A percentile compares a stretch with the other conserved stretches of the same genome.
phyloP scores from a whole-genome alignment of 2,329 filamentous ascomycete species.

The Aspergillus carbonarius region DNA sequence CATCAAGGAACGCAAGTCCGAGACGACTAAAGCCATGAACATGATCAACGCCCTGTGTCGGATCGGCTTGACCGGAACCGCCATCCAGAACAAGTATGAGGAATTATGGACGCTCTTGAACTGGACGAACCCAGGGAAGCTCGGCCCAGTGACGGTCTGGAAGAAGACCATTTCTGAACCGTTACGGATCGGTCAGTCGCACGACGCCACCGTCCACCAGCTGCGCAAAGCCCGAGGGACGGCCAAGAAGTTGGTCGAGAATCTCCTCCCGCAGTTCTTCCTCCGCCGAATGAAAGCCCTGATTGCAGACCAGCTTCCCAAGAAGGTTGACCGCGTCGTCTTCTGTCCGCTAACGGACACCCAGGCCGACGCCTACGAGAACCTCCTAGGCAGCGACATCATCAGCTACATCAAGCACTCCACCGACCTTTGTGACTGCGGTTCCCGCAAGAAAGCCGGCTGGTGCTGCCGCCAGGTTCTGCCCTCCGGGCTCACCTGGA shows the following conservation, averaged over 20 bases:
- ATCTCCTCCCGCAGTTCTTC: slow-evolving; percentile 86
- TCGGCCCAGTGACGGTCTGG: slow-evolving; percentile 72
- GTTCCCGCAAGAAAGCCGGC: slow-evolving; percentile 68
- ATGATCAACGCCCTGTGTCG: slow-evolving; percentile 87
- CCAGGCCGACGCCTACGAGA: slow-evolving; percentile 80
- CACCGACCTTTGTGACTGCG: slow-evolving; percentile 68
- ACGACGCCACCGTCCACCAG: slow-evolving; percentile 82
- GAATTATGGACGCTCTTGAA: slow-evolving; percentile 95
- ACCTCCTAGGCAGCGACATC: slow-evolving; percentile 71
- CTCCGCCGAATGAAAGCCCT: slow-evolving; percentile 88
- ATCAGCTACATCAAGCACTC: slow-evolving; percentile 68
- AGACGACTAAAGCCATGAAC: slow-evolving; percentile 82
- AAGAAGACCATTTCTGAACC: slow-evolving; percentile 73
- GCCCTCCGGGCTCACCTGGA: slow-evolving; percentile 66
- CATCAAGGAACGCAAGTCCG: slow-evolving; percentile 76
- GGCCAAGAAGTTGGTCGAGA: slow-evolving; percentile 79
- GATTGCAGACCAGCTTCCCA: slow-evolving; percentile 88
- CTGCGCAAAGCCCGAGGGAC: slow-evolving; percentile 78
- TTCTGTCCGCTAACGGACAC: slow-evolving; percentile 87
- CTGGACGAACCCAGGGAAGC: slow-evolving; percentile 84
- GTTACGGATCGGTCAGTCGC: slow-evolving; percentile 82
- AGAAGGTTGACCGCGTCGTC: slow-evolving; percentile 90
- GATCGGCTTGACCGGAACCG: slow-evolving; percentile 90
- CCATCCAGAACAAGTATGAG: slow-evolving; percentile 97
- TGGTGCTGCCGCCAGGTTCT: slow-evolving; percentile 73